These are phyloP conservation scores for Globisporangium ultimum DNA, from an alignment of 352 stramenopile species.

Conservation along the genomic window DNA sequence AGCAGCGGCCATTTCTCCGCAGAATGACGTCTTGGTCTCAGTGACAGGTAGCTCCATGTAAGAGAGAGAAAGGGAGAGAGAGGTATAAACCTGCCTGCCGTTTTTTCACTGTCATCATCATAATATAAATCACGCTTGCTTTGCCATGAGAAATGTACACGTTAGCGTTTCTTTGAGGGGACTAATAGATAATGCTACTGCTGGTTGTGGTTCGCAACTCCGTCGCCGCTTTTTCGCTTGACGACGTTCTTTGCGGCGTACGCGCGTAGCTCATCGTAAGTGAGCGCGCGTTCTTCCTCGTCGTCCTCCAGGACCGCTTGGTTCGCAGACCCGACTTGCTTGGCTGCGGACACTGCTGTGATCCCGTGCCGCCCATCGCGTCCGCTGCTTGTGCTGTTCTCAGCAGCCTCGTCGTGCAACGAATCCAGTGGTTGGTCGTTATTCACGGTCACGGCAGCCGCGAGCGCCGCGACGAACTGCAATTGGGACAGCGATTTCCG, in stretches of 20 bases:
- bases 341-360: background rate
- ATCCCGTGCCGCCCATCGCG: background rate
- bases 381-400: background rate
- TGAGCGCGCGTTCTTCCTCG: constrained; percentile 66
- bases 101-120: background rate
- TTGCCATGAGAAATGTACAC: too few relatives aligned
- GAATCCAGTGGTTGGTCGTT: constrained; percentile 2
- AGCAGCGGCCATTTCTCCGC: constrained; percentile 4
- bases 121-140: too few relatives aligned
- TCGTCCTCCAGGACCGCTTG: constrained; percentile 35
- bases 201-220: background rate
- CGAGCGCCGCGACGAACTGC: constrained; percentile 35
- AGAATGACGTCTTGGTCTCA: constrained; percentile 1
- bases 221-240: constrained; percentile 20
- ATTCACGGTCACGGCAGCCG: constrained; percentile 7
- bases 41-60: background rate
- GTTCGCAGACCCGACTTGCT: background rate
- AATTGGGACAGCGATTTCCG: constrained; percentile 40
- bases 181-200: background rate
- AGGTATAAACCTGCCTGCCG: background rate
- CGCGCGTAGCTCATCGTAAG: constrained; percentile 68
- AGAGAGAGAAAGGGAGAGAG: background rate
- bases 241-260: constrained; percentile 57
- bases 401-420: background rate
- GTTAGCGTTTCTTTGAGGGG: too few relatives aligned